Evolutionary conservation across 495 filamentous ascomycete genomes (phyloP).

Genomic region (Usnea hakonensis): DNA sequence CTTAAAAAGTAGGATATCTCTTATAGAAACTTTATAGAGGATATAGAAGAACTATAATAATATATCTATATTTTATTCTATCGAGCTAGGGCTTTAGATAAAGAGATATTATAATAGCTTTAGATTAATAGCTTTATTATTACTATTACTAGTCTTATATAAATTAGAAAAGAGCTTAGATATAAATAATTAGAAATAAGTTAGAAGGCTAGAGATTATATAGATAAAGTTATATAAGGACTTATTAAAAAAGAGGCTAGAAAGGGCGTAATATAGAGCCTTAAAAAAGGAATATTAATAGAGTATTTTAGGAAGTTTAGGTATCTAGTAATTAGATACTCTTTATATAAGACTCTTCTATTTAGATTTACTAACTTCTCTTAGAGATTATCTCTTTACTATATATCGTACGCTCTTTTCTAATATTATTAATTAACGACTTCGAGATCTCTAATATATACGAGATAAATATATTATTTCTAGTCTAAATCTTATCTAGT

Average conservation of each 20-base stretch:
- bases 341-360: no score
- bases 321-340: no score
- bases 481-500: no score
- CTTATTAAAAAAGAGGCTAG: not conserved
- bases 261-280: not conserved
- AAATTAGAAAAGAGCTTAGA: not conserved
- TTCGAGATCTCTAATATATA: no score
- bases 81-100: not conserved
- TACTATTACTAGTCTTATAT: not conserved
- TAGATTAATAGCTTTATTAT: not conserved
- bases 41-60: not conserved
- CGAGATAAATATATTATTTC: no score
- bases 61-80: not conserved
- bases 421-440: no score
- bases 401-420: no score
- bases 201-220: not conserved
- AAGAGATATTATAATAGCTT: not conserved
- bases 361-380: no score
- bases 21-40: not conserved
- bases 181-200: not conserved
- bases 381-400: no score
- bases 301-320: no score
- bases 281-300: not conserved
- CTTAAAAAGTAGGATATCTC: not conserved
- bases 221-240: not conserved